Evolutionary conservation across 768 basidiomycete species (phyloP).

Genomic region (Russula abietina): DNA sequence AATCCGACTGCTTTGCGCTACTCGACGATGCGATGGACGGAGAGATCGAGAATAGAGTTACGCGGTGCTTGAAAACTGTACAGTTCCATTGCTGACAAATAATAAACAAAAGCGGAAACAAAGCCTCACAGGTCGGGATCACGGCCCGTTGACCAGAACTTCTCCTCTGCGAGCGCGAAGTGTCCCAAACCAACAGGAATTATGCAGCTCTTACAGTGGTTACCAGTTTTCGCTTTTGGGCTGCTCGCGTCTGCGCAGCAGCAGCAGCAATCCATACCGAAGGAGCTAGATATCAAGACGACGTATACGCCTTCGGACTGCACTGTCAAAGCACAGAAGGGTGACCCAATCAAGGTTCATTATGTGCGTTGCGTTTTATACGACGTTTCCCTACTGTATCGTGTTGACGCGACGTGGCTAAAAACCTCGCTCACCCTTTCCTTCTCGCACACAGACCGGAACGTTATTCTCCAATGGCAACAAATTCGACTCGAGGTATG

Average conservation of each 20-base stretch:
- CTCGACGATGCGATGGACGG: background rate
- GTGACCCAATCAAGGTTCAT: conserved; percentile 67
- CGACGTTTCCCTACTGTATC: background rate
- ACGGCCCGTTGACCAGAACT: conserved; percentile 28
- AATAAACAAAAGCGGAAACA: background rate
- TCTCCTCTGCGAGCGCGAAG: too few relatives aligned
- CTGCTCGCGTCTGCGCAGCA: conserved; percentile 40
- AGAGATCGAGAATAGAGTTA: conserved; percentile 1
- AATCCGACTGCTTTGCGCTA: background rate
- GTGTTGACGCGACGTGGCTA: background rate
- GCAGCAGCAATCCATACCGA: conserved; percentile 41
- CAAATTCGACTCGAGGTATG: conserved; percentile 87
- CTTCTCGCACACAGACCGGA: conserved; percentile 56
- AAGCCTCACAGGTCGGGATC: background rate
- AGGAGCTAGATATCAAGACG: conserved; percentile 55
- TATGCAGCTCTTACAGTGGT: conserved; percentile 50
- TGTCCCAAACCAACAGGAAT: background rate
- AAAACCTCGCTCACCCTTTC: too few relatives aligned
- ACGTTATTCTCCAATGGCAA: conserved; percentile 67
- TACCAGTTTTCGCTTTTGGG: conserved; percentile 45
- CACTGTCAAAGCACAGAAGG: conserved; percentile 46
- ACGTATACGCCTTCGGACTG: conserved; percentile 57
- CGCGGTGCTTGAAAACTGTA: conserved; percentile 6
- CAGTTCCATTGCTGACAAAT: conserved; percentile 7
- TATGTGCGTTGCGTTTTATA: conserved; percentile 49